Base-by-base conservation (phyloP, 164 flowering plant genomes). In the Dillenia suffruticosa region DNA sequence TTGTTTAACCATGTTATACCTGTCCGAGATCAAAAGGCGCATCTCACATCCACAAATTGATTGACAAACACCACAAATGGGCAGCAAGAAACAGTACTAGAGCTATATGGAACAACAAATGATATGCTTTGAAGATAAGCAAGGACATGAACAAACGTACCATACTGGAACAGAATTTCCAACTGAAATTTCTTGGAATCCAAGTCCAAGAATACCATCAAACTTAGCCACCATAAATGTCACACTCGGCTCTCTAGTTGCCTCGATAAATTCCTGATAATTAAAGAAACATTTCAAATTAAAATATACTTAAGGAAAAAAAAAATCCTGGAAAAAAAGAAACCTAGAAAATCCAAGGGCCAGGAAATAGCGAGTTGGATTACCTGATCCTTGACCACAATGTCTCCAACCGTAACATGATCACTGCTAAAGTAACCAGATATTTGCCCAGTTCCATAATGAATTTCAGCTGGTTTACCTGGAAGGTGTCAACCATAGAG, bases 121-220 rank as follows among this genome's bases (percentile, higher is more conserved):
- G 40, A 32, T 32, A 5, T 5, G 40, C 40, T 32, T 32, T 32
- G 40, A 32, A 32, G 6, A 32, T 8, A 10, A 68, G 32, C 14
- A 15, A 24, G 22, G 49, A 26, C 56, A 2, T 32, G 7, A 49
- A 62, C n/a, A 16, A 49, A 32, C 69, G 46, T 81, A 92, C 98
- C 96, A 92, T 57, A 92, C 83, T 62, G 95, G 98, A 15, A 79
- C 81, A 56, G 86, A 85, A 67, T 79, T 68, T 55, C 95, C 96
- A 67, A 88, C 92, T 44, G 96, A 84, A 49, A 88, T 92, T 62
- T 90, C 95, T 72, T 88, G 82, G 70, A 86, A 90, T 50, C 96
- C 96, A 78, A 92, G 96, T 49, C 98, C 98, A 67, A 89, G 82
- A 49, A 92, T 84, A 45, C 98, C 98, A 78, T 92, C 98, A 74